Evolutionary conservation across 345 rosid species (phyloP), one percentile per base, ranked within the genome.

Genomic region (Citrus reticulata): DNA sequence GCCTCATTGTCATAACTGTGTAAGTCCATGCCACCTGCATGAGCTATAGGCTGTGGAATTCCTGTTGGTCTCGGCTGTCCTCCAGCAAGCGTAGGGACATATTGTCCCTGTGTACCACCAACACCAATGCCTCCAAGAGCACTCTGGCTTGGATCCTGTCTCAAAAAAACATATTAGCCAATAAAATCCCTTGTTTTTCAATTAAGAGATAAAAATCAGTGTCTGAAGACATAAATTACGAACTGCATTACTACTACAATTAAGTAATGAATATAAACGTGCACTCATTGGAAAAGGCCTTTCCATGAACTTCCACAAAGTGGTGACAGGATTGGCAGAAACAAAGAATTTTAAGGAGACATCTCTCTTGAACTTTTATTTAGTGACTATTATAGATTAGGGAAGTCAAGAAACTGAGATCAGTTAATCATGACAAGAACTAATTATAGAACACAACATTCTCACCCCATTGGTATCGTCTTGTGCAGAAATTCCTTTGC

Each of bases 1-100:
- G 88, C 98, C 81, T 94, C 94, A 1, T 94, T 97, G 42, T 91
- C 93, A 34, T 87, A 89, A 51, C 88, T 94, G 0, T 86, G 98
- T 79, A 87, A 83, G 64, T 91, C 92, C 30, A 67, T 75, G 39
- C 88, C 87, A 57, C 87, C 80, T 62, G 85, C 87, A 73, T 89
- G 87, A 14, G 96, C 94, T 68, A 93, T 75, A 1, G 97, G 98
- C 77, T 93, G 99, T 4, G 91, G 92, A 11, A 91, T 85, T 74
- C 95, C 99, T 11, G 84, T 83, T 32, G 97, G 93, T 27, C 93
- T 91, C 8, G 94, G 97, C 88, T 91, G 98, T 22, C 95, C 95
- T 73, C 91, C 92, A 76, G 89, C 78, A 59, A 86, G 68, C 2
- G 90, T 81, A 8, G 97, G 94, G 65, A 95, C 91, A 29, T 88